Percentiles rank a stretch among this genome's conserved stretches.
These are phyloP conservation scores for Endotrypanum monterogeii DNA, from an alignment of 208 protist genomes.

Conservation along the genomic window DNA sequence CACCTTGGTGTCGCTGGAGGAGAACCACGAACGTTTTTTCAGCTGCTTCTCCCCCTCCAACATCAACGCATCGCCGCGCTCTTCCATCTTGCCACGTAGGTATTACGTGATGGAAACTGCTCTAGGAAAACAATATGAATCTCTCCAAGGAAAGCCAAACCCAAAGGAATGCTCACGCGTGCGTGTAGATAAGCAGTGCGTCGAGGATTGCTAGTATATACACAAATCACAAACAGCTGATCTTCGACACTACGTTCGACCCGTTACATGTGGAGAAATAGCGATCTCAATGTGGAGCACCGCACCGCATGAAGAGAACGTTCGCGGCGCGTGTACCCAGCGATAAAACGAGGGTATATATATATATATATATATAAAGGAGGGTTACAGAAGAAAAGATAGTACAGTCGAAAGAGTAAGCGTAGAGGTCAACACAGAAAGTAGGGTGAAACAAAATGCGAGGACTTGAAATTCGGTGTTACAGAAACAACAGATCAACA, in stretches of 20 bases:
- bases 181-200: not conserved
- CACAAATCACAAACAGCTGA: not conserved
- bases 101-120: constrained; percentile 11
- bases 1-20: constrained; percentile 51
- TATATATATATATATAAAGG: not conserved
- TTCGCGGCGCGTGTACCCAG: not conserved
- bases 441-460: not conserved
- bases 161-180: not conserved
- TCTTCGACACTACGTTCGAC: not conserved
- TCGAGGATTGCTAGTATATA: not conserved
- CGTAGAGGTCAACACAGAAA: not conserved
- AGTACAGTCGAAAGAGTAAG: not conserved
- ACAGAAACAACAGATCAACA: not conserved
- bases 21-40: constrained; percentile 74
- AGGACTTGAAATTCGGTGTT: not conserved
- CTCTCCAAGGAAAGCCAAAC: not conserved
- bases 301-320: not conserved
- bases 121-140: not conserved
- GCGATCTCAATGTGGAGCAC: not conserved
- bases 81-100: constrained; percentile 43
- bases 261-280: not conserved
- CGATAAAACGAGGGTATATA: not conserved
- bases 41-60: constrained; percentile 70
- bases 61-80: constrained; percentile 70
- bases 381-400: not conserved